phyloP scores from a whole-genome alignment of 2,329 filamentous ascomycete species.

The Leptographium lundbergii region DNA sequence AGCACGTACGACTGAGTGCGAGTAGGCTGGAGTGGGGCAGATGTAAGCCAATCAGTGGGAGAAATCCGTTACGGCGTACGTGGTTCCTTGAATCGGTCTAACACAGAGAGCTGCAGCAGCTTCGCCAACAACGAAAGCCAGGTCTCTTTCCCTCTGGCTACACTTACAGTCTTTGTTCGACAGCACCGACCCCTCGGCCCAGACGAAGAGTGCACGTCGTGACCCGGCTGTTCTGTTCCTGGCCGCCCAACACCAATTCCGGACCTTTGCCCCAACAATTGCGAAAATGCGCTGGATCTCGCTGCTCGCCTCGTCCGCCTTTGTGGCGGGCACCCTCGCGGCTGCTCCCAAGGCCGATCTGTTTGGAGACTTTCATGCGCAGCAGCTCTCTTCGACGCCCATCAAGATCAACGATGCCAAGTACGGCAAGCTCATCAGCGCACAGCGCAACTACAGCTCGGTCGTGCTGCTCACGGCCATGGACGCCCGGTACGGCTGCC shows the following conservation, averaged over 20 bases:
- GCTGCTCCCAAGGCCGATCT: constrained; percentile 37
- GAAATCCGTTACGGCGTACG: constrained; percentile 10
- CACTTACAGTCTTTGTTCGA: not conserved
- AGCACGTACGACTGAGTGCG: no score
- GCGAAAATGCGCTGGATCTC: constrained; percentile 56
- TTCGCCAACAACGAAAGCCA: not conserved
- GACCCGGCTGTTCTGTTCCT: not conserved
- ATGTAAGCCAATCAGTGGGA: constrained; percentile 6
- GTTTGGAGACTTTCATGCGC: constrained; percentile 58
- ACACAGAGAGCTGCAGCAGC: constrained; percentile 1
- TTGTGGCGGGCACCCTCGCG: constrained; percentile 43
- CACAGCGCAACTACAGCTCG: constrained; percentile 72
- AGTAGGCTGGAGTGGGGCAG: not conserved
- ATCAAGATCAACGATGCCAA: constrained; percentile 65
- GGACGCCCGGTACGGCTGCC: constrained; percentile 71
- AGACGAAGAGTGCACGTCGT: not conserved
- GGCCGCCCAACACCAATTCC: not conserved
- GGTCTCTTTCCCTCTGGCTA: not conserved
- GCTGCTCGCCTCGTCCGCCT: constrained; percentile 49
- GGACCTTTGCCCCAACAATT: not conserved
- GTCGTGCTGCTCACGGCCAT: constrained; percentile 78
- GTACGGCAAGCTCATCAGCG: constrained; percentile 63
- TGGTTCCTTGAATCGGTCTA: constrained; percentile 6
- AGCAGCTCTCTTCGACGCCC: constrained; percentile 52
- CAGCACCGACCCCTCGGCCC: not conserved